Evolutionary conservation across 2,329 filamentous ascomycete genomes (phyloP).

Genomic region (Alternaria novae-zelandiae): DNA sequence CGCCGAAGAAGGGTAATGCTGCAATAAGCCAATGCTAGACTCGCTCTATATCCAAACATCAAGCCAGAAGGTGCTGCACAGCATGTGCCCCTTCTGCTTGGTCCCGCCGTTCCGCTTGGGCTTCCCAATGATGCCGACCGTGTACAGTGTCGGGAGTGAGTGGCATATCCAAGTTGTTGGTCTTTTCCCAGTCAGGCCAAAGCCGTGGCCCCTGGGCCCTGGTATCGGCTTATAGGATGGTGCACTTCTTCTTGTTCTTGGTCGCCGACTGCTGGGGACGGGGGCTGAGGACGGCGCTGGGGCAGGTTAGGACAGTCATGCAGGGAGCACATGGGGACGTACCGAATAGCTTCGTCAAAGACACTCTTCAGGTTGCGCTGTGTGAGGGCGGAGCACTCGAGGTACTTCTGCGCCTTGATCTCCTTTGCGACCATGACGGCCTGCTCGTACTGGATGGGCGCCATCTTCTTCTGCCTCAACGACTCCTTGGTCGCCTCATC

Average conservation of each 20-base stretch:
- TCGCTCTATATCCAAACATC: slow-evolving; percentile 24
- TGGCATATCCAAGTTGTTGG: slow-evolving; percentile 30
- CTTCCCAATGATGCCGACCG: slow-evolving; percentile 4
- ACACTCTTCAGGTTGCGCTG: slow-evolving; percentile 98
- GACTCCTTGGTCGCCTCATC: slow-evolving; percentile 82
- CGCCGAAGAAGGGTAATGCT: slow-evolving; percentile 39
- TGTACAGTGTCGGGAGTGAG: slow-evolving; percentile 6
- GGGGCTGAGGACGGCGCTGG: slow-evolving; percentile 51
- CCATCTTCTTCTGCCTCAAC: slow-evolving; percentile 90
- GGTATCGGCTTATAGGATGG: slow-evolving; percentile 31
- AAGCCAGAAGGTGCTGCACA: slow-evolving; percentile 26
- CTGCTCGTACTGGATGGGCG: slow-evolving; percentile 94
- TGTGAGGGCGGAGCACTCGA: slow-evolving; percentile 96
- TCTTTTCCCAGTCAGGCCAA: slow-evolving; percentile 32
- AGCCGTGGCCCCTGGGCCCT: not conserved
- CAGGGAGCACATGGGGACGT: slow-evolving; percentile 45
- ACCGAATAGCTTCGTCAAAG: slow-evolving; percentile 98
- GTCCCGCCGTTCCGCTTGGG: not conserved
- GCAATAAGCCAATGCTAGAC: slow-evolving; percentile 27
- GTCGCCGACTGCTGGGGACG: slow-evolving; percentile 38
- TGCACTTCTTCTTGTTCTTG: slow-evolving; percentile 38
- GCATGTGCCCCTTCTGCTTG: slow-evolving; percentile 14
- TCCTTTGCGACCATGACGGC: slow-evolving; percentile 88
- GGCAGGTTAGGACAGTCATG: slow-evolving; percentile 21
- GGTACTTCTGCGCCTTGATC: slow-evolving; percentile 94